phyloP scores from a whole-genome alignment of 2,329 filamentous ascomycete species.

The Fusarium fujikuroi region DNA sequence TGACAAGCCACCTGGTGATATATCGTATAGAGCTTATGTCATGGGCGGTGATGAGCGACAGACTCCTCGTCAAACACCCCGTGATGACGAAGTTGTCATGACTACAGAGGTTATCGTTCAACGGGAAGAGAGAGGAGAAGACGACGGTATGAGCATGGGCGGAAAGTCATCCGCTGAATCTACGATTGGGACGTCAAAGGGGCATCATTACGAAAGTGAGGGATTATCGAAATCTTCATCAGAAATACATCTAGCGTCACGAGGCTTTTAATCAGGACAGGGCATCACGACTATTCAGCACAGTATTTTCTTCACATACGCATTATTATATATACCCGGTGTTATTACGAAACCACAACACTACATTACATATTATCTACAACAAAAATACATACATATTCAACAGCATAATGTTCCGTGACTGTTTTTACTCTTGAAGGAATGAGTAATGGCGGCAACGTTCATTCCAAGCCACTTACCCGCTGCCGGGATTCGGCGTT shows the following conservation, averaged over 20 bases:
- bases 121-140: conserved; percentile 37
- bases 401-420: fast-evolving
- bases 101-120: conserved; percentile 41
- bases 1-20: conserved; percentile 18
- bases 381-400: fast-evolving
- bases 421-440: fast-evolving
- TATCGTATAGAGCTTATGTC: conserved; percentile 41
- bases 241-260: conserved; percentile 39
- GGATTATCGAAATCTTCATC: conserved; percentile 42
- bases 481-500: not conserved
- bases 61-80: not conserved
- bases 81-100: conserved; percentile 39
- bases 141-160: conserved; percentile 32
- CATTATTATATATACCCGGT: conserved; percentile 31
- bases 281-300: not conserved
- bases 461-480: conserved; percentile 1
- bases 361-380: not conserved
- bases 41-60: conserved; percentile 38
- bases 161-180: conserved; percentile 31
- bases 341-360: not conserved
- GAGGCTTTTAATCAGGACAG: conserved; percentile 27
- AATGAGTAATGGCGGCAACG: not conserved
- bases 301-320: not conserved
- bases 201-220: conserved; percentile 22
- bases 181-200: conserved; percentile 18